Base-by-base conservation (phyloP, 1,284 basidiomycete species). In the Gastroboletus turbinatus region DNA sequence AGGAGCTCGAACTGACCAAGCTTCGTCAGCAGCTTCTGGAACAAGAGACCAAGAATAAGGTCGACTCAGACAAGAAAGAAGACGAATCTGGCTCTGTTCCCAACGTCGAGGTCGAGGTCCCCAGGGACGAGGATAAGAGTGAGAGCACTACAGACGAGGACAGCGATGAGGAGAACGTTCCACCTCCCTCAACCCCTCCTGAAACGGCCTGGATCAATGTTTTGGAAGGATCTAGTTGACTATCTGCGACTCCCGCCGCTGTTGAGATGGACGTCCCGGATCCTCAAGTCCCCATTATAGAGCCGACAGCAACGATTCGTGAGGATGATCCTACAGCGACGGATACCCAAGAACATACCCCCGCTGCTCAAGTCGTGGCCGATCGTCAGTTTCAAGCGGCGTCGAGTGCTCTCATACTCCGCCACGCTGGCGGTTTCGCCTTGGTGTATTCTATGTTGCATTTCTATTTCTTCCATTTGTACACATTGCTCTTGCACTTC, bases 401-500 rank as follows among this genome's bases (percentile, higher is more conserved):
- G 58, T 66, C 61, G 53, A 60, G 60, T 62, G 46, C 63, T 11
- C 62, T 75, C 44, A 70, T 73, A 51, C 67, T 65, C 46, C 72
- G 77, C 46, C 78, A 78, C 49, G 68, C 67, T 50, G 72, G 71
- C 48, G 76, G 78, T 48, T 76, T 76, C 48, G 73, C 74, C 57
- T 64, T 79, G 55, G 65, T 78, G 70, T 74, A 77, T 71, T 70
- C 73, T 63, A 68, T 79, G 67, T 66, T 80, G 56, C 75, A 76
- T 64, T 70, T 79, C 62, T 83, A 80, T 71, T 65, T 82, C 67
- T 66, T 81, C 60, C 77, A 82, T 70, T 67, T 84, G 71, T 83
- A 81, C 69, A 71, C 76, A 62, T 59, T 81, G 57, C 64, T 82
- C 55, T 63, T 79, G 63, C 78, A 77, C 66, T 67, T 78, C 63